Evolutionary conservation across 2,329 filamentous ascomycete genomes (phyloP), one percentile per base, ranked within the genome.

Genomic region (Epichloe glyceriae): DNA sequence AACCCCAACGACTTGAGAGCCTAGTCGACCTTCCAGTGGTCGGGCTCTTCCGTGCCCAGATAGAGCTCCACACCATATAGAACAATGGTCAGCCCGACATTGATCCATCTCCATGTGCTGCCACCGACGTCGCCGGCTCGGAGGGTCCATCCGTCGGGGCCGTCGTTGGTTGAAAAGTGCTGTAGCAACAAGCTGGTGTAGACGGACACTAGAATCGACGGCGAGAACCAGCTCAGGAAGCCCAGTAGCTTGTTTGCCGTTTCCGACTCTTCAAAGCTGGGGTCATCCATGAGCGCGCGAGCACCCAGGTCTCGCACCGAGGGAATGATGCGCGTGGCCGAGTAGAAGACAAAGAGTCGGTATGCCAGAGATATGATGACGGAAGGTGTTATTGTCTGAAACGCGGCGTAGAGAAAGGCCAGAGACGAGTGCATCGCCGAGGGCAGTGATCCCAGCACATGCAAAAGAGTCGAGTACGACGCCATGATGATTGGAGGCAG

Each of bases 401-500:
- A 86, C 20, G 93, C 93, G 11, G 91, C 90, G 52, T 90, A 83
- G 57, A 96, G 80, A 61, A 97, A 88, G 55, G 83, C 87, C 61
- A 95, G 84, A 0, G 83, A 85, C 0, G 88, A 90, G 66, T 87
- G 86, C 4, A 94, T 82, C 30, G 86, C 89, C 3, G 79, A 84
- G 3, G 88, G 91, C n/a, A 95, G 74, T 4, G 83, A 85, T 51
- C 87, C 86, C 38, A 97, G 73, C 45, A 90, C 79, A 59, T 94
- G 87, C 45, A 96, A 74, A 42, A 97, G 73, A 0, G 91, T 96
- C 26, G 89, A 91, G 68, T 96, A 97, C 6, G 90, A 96, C 5
- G 91, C 93, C 91, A 97, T 97, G 66, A 98, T 91, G 56, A 97
- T 89, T 1, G 93, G 93, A 14, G 93, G 93, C 42, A 98, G 75